Conservation (phyloP, 129 eudicot genomes). For the Erigeron canadensis region DNA sequence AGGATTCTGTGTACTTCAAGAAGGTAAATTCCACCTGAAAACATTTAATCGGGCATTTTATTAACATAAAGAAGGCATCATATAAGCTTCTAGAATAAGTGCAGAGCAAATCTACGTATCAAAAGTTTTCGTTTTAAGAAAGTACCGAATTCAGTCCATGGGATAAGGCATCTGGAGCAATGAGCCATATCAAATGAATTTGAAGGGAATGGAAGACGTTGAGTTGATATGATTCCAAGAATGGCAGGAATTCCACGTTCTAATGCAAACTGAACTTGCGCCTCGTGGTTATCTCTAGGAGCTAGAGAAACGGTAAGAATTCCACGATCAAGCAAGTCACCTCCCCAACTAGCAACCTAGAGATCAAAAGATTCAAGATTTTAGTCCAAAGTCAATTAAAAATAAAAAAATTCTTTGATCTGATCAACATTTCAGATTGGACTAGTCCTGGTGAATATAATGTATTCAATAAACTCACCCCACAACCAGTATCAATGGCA, state of each 20-base stretch:
- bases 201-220: constrained; percentile 97
- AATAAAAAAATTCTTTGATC: background rate
- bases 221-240: constrained; percentile 91
- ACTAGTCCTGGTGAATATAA: background rate
- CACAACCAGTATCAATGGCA: constrained; percentile 99
- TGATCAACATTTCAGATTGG: background rate
- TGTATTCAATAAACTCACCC: constrained; percentile 60
- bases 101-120: background rate
- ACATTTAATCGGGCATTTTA: constrained; percentile 17
- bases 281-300: constrained; percentile 98
- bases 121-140: constrained; percentile 15
- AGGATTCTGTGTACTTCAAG: constrained; percentile 90
- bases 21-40: constrained; percentile 91
- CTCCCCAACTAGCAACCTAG: constrained; percentile 99
- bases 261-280: constrained; percentile 95
- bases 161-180: constrained; percentile 97
- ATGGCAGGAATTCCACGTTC: constrained; percentile 99
- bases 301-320: constrained; percentile 92
- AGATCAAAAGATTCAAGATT: constrained; percentile 12
- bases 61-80: background rate
- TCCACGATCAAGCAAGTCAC: constrained; percentile 90
- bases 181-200: constrained; percentile 98
- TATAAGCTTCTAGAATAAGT: background rate
- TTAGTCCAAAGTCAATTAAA: constrained; percentile 5
- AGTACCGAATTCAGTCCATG: constrained; percentile 98